Percentiles rank a stretch among this genome's conserved stretches.
Evolutionary conservation across 345 rosid genomes (phyloP).

Genomic region (Linum tenue): DNA sequence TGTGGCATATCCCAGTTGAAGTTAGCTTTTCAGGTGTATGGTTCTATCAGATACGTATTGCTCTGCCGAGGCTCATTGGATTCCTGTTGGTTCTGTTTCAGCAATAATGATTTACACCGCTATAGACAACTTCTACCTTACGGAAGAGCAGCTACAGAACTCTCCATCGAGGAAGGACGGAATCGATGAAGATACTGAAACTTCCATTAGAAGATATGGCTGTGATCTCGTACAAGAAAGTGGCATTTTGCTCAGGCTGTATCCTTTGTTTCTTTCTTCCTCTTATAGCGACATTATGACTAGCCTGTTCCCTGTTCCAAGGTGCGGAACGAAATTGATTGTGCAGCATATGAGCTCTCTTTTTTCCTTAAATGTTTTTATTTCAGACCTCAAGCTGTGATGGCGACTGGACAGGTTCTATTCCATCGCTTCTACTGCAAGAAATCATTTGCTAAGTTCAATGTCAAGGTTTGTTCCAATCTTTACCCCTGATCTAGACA

Average conservation of each 20-base stretch:
- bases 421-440: constrained; percentile 93
- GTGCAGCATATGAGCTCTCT: neutral
- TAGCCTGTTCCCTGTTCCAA: neutral
- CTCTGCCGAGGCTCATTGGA: neutral
- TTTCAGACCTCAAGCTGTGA: constrained; percentile 83
- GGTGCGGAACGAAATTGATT: neutral
- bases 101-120: constrained; percentile 72
- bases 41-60: neutral
- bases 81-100: neutral
- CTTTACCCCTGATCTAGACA: neutral
- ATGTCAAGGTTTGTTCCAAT: constrained; percentile 53
- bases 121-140: constrained; percentile 78
- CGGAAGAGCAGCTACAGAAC: constrained; percentile 57
- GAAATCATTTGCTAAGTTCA: constrained; percentile 84
- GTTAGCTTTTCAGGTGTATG: neutral
- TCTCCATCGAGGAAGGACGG: constrained; percentile 89
- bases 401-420: constrained; percentile 97
- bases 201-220: constrained; percentile 70
- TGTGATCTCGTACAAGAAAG: constrained; percentile 92
- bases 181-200: constrained; percentile 71
- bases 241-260: constrained; percentile 79
- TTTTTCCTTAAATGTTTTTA: constrained; percentile 17
- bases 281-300: neutral
- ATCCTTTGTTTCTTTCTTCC: constrained; percentile 25
- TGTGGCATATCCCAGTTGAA: neutral